Base-by-base conservation (phyloP, 495 filamentous ascomycete genomes). In the Aspergillus ellipticus region DNA sequence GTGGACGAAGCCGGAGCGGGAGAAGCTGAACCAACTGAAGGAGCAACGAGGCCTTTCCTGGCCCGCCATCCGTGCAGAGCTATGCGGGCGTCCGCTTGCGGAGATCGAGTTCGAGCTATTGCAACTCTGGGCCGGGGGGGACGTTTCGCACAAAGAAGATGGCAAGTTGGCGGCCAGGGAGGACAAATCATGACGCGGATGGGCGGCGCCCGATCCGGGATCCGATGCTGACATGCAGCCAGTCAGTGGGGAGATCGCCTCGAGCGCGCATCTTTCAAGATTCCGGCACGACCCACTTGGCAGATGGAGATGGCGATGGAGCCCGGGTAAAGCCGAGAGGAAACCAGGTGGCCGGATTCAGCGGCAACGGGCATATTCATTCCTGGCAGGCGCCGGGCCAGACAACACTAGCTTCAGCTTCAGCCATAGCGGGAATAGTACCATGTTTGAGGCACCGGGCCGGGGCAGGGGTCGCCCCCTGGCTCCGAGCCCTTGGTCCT, bases 31-130 rank as follows among this genome's bases (percentile, higher is more conserved):
- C n/a, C 39, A 46, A 8, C 49, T 76, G 0, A 66, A 65, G 47
- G 61, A 64, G 31, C 54, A 67, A 48, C 43, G 53, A 17, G 71
- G 63, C 53, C 64, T 76, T 11, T 64, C 63, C 11, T 78, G 73
- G 73, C 15, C 51, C 58, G 53, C 53, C 20, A 68, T 78, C 15
- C 65, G 61, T 31, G 46, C 52, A 16, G 54, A 59, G 20, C 52
- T 78, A 9, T 69, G 67, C 10, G 55, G 59, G 41, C 68, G 75
- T 13, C 61, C 70, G 16, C 59, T 59, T 29, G 46, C 62, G 17
- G 75, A 74, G 47, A 62, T 74, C 41, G 73, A 78, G 48, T 70
- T 68, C 53, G 66, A 78, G 42, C 49, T 76, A 55, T 53, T 78
- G 46, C 66, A 65, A 54, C 56, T 66, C 16, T 78, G 70, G 68